Percentiles rank a stretch among this genome's conserved stretches.
Evolutionary conservation across 352 stramenopile genomes (phyloP).

Genomic region (Globisporangium okanoganense): DNA sequence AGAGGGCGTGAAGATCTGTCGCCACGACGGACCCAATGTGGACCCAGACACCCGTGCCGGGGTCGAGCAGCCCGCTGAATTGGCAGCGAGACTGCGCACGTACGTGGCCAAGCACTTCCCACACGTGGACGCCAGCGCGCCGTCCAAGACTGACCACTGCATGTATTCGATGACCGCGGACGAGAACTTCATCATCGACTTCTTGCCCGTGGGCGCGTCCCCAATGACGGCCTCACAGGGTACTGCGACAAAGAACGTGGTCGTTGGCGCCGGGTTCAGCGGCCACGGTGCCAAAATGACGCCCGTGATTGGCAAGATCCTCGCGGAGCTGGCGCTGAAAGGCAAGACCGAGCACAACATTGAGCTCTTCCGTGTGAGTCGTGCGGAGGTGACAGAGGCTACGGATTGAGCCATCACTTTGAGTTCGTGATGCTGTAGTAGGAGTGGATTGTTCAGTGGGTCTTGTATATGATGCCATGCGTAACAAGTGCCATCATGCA

Average conservation of each 20-base stretch:
- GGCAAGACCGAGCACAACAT: slow-evolving; percentile 37
- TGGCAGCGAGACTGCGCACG: slow-evolving; percentile 22
- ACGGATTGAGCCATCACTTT: background rate
- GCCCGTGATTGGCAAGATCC: slow-evolving; percentile 76
- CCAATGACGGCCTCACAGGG: slow-evolving; percentile 4
- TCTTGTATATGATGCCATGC: no score
- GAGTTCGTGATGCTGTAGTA: no score
- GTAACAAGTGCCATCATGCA: no score
- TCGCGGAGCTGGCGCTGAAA: slow-evolving; percentile 60
- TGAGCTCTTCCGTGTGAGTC: slow-evolving; percentile 34
- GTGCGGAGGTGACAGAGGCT: background rate
- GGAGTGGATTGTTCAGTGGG: background rate
- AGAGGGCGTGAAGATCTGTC: slow-evolving; percentile 73
- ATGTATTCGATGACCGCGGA: slow-evolving; percentile 86
- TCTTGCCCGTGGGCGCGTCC: slow-evolving; percentile 16
- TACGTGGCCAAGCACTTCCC: slow-evolving; percentile 48
- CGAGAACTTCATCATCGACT: slow-evolving; percentile 73
- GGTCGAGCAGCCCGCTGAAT: slow-evolving; percentile 25
- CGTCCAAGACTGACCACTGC: slow-evolving; percentile 52
- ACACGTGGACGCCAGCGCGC: slow-evolving; percentile 36
- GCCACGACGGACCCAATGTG: slow-evolving; percentile 45
- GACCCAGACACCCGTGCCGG: slow-evolving; percentile 41
- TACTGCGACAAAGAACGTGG: slow-evolving; percentile 32
- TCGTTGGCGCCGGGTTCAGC: slow-evolving; percentile 73
- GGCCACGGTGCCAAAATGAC: slow-evolving; percentile 87